These are phyloP conservation scores for Lepidopterella palustris DNA, from an alignment of 495 filamentous ascomycete genomes.

Conservation along the genomic window DNA sequence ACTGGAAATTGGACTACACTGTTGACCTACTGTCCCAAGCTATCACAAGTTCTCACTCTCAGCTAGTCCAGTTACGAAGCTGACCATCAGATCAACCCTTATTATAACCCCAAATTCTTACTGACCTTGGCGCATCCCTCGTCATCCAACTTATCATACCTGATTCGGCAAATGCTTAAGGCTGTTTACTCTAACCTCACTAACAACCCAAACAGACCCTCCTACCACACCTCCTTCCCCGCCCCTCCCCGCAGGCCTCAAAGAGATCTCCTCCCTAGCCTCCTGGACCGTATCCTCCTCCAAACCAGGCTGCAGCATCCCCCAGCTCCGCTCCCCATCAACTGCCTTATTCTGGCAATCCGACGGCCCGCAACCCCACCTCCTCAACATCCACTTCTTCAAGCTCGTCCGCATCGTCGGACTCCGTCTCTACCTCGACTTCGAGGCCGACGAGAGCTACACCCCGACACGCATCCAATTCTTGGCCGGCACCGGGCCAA, in stretches of 20 bases:
- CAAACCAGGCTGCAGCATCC: slow-evolving; percentile 86
- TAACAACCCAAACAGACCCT: slow-evolving; percentile 3
- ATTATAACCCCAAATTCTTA: too few relatives aligned
- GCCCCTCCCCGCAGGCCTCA: slow-evolving; percentile 42
- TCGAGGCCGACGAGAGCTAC: slow-evolving; percentile 86
- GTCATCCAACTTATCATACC: background rate
- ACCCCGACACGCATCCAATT: slow-evolving; percentile 91
- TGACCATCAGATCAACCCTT: too few relatives aligned
- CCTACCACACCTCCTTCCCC: background rate
- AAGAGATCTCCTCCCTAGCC: slow-evolving; percentile 91
- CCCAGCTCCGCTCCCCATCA: slow-evolving; percentile 74
- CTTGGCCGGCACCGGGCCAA: slow-evolving; percentile 75
- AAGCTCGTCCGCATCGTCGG: slow-evolving; percentile 79
- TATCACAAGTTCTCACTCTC: too few relatives aligned
- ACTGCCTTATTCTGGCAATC: slow-evolving; percentile 90
- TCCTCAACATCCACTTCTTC: slow-evolving; percentile 91
- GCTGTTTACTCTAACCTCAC: background rate
- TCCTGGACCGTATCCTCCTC: slow-evolving; percentile 86
- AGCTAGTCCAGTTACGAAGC: too few relatives aligned
- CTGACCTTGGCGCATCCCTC: background rate
- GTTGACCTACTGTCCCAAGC: too few relatives aligned
- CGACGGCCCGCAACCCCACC: slow-evolving; percentile 91
- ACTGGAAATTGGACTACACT: too few relatives aligned
- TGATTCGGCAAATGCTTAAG: too few relatives aligned
- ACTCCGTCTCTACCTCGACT: slow-evolving; percentile 84